Conservation (phyloP, 768 basidiomycete genomes). For the Mycena indigotica region DNA sequence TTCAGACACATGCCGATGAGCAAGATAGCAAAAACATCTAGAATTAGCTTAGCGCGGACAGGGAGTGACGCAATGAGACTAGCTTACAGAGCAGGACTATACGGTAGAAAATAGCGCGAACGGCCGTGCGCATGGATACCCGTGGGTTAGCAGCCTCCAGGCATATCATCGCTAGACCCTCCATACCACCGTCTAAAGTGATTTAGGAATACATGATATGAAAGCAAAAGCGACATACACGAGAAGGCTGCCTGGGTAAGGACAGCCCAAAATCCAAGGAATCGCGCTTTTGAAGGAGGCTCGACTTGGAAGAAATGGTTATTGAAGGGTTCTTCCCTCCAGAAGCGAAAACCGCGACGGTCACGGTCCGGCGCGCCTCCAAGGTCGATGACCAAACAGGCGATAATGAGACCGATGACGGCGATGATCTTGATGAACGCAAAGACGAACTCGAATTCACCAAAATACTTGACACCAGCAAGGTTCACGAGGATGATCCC, state of each 20-base stretch:
- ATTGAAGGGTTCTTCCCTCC: conserved; percentile 32
- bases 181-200: conserved; percentile 40
- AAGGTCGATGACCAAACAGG: conserved; percentile 51
- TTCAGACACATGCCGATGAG: conserved; percentile 44
- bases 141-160: conserved; percentile 46
- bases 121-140: conserved; percentile 42
- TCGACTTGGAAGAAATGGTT: conserved; percentile 21
- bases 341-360: conserved; percentile 44
- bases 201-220: conserved; percentile 2
- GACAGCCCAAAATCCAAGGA: conserved; percentile 35
- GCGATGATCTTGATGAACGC: conserved; percentile 49
- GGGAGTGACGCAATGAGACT: background rate
- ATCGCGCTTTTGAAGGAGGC: conserved; percentile 33
- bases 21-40: conserved; percentile 39
- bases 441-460: conserved; percentile 38
- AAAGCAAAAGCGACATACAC: conserved; percentile 25
- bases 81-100: conserved; percentile 32
- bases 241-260: conserved; percentile 33
- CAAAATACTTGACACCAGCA: conserved; percentile 27
- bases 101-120: conserved; percentile 41
- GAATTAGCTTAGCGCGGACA: conserved; percentile 2
- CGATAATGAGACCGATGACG: conserved; percentile 41
- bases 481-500: conserved; percentile 32
- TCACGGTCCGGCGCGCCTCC: conserved; percentile 49
- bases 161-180: conserved; percentile 39